Base-by-base conservation (phyloP, 192 early-diverging fungal genomes). In the Lobosporangium transversale region DNA sequence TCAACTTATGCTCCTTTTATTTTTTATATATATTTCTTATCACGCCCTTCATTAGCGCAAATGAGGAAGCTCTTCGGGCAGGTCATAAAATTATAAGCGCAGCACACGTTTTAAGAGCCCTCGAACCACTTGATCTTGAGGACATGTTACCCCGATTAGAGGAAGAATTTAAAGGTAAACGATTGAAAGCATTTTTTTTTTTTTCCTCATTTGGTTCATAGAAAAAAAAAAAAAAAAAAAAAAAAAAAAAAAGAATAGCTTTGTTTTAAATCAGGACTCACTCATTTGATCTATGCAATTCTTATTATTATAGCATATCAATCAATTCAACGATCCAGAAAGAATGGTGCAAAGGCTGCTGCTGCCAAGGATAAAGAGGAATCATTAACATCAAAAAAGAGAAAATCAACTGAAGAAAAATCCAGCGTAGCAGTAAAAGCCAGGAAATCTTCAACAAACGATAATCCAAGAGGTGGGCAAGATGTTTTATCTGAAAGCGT, bases 1-100 rank as follows among this genome's bases (percentile, higher is more conserved):
- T n/a, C n/a, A n/a, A n/a, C n/a, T n/a, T n/a, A n/a, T n/a, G n/a
- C n/a, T n/a, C n/a, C n/a, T n/a, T n/a, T n/a, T n/a, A n/a, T n/a
- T n/a, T n/a, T n/a, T n/a, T n/a, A n/a, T n/a, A n/a, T n/a, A n/a
- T n/a, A n/a, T n/a, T n/a, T n/a, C n/a, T n/a, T n/a, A n/a, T n/a
- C n/a, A n/a, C n/a, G n/a, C n/a, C n/a, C n/a, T n/a, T n/a, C n/a
- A 40, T 40, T 70, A 86, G 85, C 21, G 85, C 85, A 2, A 84
- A 84, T 29, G 85, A 86, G 23, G 64, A 76, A 12, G 82, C 85
- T 24, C 62, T 73, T 26, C 62, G 55, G 53, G 67, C 63, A 44
- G 80, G 75, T n/a, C 85, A 84, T 35, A 86, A 86, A 54, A 84
- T 80, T 0, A 62, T 86, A 60, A 82, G 67, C 30, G 79, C 78